Base-by-base conservation (phyloP, 768 basidiomycete genomes). In the Agaricus sinodeliciosus region DNA sequence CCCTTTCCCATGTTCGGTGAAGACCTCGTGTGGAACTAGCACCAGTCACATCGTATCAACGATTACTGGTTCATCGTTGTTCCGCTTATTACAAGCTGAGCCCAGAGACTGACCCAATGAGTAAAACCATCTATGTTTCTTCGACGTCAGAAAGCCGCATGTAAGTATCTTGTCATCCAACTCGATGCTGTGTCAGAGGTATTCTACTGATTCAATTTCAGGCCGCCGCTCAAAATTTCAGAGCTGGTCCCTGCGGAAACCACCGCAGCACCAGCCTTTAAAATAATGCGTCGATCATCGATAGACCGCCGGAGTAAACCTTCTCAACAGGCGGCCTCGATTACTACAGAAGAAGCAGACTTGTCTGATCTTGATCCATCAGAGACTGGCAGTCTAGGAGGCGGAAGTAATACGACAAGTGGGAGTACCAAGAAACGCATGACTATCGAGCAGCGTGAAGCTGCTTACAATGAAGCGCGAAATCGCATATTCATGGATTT, bases 381-480 rank as follows among this genome's bases (percentile, higher is more conserved):
- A 13, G 89, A 90, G 62, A 69, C 85, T 9, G 87, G 88, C n/a
- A 89, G 87, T 63, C 65, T 82, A 18, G 85, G 85, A 49, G 83
- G 81, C 16, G 77, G 82, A 46, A 85, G 85, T 64, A 85, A 76
- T 60, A 71, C 77, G 18, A 80, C 82, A 3, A 78, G 77, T 44
- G 72, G 78, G 47, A 79, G 78, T 56, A 77, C 68, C 60, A 89
- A 85, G 71, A 83, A 86, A 62, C 77, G 78, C 27, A 80, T 82
- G 72, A 91, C 91, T 2, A 83, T 93, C 19, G 86, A 88, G 61
- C 84, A 93, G 65, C 85, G 90, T 28, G 89, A 88, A 62, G 91
- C 87, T 0, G 91, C 89, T n/a, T 93, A 93, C 59, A 87, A 88
- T 49, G 84, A 89, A 66, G 90, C 90, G 26, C 81, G 91, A 43